These are phyloP conservation scores for Globisporangium paroecandrum DNA, from an alignment of 352 stramenopile species.

Conservation along the genomic window DNA sequence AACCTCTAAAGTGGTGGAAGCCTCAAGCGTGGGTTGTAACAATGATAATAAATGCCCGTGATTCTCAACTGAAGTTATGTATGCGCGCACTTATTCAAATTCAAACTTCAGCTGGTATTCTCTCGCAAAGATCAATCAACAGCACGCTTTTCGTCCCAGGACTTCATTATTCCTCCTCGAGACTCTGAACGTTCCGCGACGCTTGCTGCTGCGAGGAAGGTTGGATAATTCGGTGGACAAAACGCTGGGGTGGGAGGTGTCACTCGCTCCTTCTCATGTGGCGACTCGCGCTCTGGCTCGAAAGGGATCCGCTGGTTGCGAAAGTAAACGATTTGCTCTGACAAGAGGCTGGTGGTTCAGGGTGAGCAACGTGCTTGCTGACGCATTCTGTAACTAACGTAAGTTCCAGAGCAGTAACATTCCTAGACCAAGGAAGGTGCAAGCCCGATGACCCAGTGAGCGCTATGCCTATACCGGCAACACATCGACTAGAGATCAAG, in stretches of 20 bases:
- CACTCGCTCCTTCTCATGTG: too few relatives aligned
- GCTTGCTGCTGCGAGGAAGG: background rate
- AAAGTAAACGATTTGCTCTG: background rate
- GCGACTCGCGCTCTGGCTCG: background rate
- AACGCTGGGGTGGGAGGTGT: background rate
- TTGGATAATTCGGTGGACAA: background rate
- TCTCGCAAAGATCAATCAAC: background rate
- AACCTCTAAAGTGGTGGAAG: too few relatives aligned
- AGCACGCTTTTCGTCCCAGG: too few relatives aligned
- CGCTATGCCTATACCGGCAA: background rate
- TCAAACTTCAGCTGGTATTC: too few relatives aligned
- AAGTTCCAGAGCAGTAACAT: background rate
- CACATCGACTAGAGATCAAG: background rate
- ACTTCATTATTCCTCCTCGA: background rate
- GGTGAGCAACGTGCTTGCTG: background rate
- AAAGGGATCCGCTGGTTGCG: background rate
- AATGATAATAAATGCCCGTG: too few relatives aligned
- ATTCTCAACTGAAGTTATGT: too few relatives aligned
- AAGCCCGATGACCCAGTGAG: background rate
- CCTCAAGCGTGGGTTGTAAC: too few relatives aligned
- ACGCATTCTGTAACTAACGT: background rate
- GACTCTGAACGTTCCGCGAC: background rate
- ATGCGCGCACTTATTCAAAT: too few relatives aligned
- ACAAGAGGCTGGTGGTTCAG: background rate
- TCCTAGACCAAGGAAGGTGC: background rate